Percentiles rank a stretch among this genome's conserved stretches.
phyloP scores from a whole-genome alignment of 208 protist species.

The Herpetomonas tarakana region DNA sequence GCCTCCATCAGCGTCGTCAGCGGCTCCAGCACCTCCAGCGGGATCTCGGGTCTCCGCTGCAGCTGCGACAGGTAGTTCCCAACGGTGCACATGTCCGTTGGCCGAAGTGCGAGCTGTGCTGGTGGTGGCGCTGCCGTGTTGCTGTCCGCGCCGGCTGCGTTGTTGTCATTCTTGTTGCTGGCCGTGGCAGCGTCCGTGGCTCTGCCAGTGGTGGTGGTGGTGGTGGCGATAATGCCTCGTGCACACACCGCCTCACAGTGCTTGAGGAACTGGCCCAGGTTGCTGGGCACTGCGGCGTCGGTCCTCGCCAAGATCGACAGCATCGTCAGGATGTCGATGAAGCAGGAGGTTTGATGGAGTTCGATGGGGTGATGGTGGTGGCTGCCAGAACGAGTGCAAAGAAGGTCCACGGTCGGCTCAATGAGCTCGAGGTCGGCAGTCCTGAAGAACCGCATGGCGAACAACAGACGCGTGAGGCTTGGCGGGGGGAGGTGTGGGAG shows the following conservation, averaged over 20 bases:
- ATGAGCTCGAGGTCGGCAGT: conserved; percentile 44
- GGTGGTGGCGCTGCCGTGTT: not conserved
- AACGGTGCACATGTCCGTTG: conserved; percentile 57
- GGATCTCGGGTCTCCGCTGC: conserved; percentile 43
- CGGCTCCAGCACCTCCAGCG: conserved; percentile 47
- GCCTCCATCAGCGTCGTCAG: conserved; percentile 46
- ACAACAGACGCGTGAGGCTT: conserved; percentile 67
- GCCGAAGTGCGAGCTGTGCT: conserved; percentile 27
- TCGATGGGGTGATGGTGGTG: too few relatives aligned
- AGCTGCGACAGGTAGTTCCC: conserved; percentile 27
- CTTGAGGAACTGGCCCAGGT: not conserved
- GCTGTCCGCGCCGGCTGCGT: not conserved
- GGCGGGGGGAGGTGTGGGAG: conserved; percentile 58
- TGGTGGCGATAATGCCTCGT: not conserved
- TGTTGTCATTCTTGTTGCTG: too few relatives aligned
- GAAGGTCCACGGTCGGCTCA: conserved; percentile 42
- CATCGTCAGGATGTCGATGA: conserved; percentile 12
- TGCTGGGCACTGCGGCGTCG: conserved; percentile 6
- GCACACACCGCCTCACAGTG: not conserved
- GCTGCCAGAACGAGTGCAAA: too few relatives aligned
- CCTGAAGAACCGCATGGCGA: conserved; percentile 37
- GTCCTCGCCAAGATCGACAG: conserved; percentile 14
- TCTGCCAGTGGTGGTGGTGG: not conserved
- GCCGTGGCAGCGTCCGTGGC: not conserved
- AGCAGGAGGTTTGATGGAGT: too few relatives aligned